A percentile compares a stretch with the other conserved stretches of the same genome.
Conservation (phyloP, 805 yeast genomes). For the Candida ipomoeae region DNA sequence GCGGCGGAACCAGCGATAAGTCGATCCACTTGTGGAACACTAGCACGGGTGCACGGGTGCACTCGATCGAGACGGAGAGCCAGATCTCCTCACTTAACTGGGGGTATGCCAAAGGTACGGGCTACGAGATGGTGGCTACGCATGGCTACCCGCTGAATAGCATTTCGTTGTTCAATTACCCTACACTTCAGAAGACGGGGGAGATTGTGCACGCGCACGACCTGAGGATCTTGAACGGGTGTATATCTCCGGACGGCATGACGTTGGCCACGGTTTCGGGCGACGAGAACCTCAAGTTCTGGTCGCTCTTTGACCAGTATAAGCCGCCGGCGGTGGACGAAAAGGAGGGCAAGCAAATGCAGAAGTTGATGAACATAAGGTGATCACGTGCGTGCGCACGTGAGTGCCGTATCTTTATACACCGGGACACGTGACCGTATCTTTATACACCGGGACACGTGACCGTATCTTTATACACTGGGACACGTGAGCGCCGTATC, state of each 20-base stretch:
- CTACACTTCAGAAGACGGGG: conserved; percentile 81
- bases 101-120: conserved; percentile 75
- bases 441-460: no score
- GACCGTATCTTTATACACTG: no score
- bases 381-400: background rate
- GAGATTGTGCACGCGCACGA: conserved; percentile 86
- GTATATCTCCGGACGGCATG: conserved; percentile 84
- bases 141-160: conserved; percentile 91
- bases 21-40: conserved; percentile 92
- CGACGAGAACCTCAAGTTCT: conserved; percentile 93
- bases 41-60: conserved; percentile 79
- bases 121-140: conserved; percentile 82
- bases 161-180: conserved; percentile 79
- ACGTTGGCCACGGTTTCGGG: conserved; percentile 94
- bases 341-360: conserved; percentile 20
- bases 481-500: no score
- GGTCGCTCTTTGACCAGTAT: conserved; percentile 74
- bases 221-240: conserved; percentile 76
- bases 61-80: conserved; percentile 85
- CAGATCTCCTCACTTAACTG: conserved; percentile 93
- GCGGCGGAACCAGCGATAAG: conserved; percentile 92
- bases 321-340: conserved; percentile 22
- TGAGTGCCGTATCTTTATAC: no score
- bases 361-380: conserved; percentile 25
- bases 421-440: no score